Evolutionary conservation across 2,329 filamentous ascomycete species (phyloP).

Genomic region (Fusarium sp.): DNA sequence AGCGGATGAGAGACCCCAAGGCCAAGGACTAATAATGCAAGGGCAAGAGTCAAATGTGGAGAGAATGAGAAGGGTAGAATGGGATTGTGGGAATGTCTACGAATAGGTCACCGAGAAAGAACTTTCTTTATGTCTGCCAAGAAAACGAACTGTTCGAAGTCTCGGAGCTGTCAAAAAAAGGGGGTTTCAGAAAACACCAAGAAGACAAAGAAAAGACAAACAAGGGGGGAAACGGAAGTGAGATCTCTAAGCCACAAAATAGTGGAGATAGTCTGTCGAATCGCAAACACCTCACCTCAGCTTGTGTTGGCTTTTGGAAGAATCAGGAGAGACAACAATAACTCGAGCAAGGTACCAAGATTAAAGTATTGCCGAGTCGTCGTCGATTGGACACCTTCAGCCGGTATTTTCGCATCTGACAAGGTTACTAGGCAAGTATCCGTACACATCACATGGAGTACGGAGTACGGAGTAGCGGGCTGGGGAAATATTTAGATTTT

Average conservation of each 20-base stretch:
- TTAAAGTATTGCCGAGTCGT: constrained; percentile 9
- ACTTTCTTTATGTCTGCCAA: not conserved
- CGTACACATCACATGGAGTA: too few relatives aligned
- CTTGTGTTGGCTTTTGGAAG: not conserved
- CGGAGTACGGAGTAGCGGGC: too few relatives aligned
- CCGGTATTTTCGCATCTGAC: constrained; percentile 15
- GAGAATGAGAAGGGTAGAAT: constrained; percentile 22
- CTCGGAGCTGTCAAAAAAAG: not conserved
- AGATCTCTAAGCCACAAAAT: not conserved
- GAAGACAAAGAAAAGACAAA: not conserved
- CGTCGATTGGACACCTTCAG: not conserved
- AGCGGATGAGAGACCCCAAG: not conserved
- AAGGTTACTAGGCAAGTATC: not conserved
- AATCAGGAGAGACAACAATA: constrained; percentile 15
- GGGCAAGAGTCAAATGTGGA: constrained; percentile 25
- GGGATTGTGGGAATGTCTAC: not conserved
- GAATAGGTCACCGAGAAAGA: not conserved
- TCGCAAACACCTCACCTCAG: not conserved
- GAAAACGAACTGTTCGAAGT: not conserved
- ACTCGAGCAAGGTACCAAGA: constrained; percentile 8
- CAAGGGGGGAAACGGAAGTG: not conserved
- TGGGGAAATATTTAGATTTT: too few relatives aligned
- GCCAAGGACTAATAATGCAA: constrained; percentile 18
- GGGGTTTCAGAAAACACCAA: not conserved
- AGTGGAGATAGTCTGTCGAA: not conserved